These are phyloP conservation scores for Coemansia sp. DNA, from an alignment of 192 early-diverging fungal species.

Conservation along the genomic window DNA sequence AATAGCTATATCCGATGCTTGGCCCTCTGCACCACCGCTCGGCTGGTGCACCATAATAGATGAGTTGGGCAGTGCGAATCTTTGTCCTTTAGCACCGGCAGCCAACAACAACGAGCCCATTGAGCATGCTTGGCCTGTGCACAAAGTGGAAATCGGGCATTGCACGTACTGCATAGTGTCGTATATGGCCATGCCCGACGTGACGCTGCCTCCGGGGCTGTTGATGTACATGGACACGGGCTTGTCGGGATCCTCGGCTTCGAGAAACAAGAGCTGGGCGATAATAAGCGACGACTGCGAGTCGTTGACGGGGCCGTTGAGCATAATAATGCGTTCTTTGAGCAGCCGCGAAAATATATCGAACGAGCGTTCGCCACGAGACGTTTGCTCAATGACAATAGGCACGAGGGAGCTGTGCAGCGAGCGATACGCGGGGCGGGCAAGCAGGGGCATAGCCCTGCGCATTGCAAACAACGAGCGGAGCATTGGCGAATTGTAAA, in stretches of 20 bases:
- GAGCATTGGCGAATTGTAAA: background rate
- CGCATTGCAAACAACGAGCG: background rate
- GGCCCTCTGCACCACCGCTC: slow-evolving; percentile 89
- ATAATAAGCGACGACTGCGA: slow-evolving; percentile 81
- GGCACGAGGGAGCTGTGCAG: slow-evolving; percentile 36
- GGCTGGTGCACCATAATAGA: slow-evolving; percentile 98
- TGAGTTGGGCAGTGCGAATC: slow-evolving; percentile 86
- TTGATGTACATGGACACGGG: slow-evolving; percentile 97
- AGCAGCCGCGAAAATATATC: slow-evolving; percentile 97
- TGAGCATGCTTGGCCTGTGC: slow-evolving; percentile 96
- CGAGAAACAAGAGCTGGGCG: slow-evolving; percentile 92
- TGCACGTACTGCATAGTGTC: slow-evolving; percentile 91
- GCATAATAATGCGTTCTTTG: slow-evolving; percentile 94
- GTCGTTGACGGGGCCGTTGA: slow-evolving; percentile 92
- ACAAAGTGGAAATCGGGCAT: slow-evolving; percentile 89
- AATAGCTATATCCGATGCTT: slow-evolving; percentile 96
- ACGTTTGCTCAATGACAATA: slow-evolving; percentile 60
- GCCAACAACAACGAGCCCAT: slow-evolving; percentile 95
- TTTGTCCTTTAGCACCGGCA: slow-evolving; percentile 84
- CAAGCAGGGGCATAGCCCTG: background rate
- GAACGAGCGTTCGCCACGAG: slow-evolving; percentile 89
- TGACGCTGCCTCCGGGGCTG: slow-evolving; percentile 94
- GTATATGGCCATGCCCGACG: slow-evolving; percentile 92
- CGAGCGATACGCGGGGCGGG: background rate
- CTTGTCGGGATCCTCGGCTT: slow-evolving; percentile 92